Conservation (phyloP, 2,329 filamentous ascomycete species). For the Ophiostoma fasciatum region DNA sequence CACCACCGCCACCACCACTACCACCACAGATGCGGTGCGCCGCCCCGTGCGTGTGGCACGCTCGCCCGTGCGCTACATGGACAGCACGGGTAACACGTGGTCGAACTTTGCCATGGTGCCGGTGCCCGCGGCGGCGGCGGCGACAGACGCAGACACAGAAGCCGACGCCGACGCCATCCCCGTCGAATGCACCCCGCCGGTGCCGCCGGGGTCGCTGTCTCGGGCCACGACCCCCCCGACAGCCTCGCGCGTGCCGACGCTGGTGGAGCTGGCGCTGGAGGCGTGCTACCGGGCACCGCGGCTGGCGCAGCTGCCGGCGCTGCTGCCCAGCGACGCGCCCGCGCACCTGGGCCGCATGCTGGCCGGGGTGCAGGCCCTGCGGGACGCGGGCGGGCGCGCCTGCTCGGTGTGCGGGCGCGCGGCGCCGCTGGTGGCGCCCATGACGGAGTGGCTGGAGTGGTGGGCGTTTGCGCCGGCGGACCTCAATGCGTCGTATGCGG, state of each 20-base stretch:
- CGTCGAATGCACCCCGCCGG: neutral
- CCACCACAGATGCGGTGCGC: neutral
- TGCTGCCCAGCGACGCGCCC: constrained; percentile 26
- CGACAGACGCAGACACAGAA: too few species aligned
- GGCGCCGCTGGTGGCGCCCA: constrained; percentile 30
- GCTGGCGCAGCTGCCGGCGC: constrained; percentile 26
- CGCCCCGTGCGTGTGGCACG: constrained; percentile 4
- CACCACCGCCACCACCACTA: neutral
- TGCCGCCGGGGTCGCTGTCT: constrained; percentile 4
- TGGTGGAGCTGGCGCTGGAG: constrained; percentile 35
- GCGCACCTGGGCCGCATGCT: constrained; percentile 26
- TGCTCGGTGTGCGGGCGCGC: constrained; percentile 37
- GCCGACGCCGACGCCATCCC: constrained; percentile 8
- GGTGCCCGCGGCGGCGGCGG: too few species aligned
- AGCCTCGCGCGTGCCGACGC: constrained; percentile 25
- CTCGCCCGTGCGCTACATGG: constrained; percentile 11
- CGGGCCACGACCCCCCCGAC: neutral
- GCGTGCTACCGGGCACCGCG: constrained; percentile 29
- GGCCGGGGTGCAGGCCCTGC: constrained; percentile 23
- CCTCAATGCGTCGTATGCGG: neutral
- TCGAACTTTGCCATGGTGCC: constrained; percentile 3
- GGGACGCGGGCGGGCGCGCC: constrained; percentile 30
- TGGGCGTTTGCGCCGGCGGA: constrained; percentile 24
- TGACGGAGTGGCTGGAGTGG: constrained; percentile 49
- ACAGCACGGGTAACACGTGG: constrained; percentile 7